These are phyloP conservation scores for Xylaria sp. DNA, from an alignment of 495 filamentous ascomycete species.

Conservation along the genomic window DNA sequence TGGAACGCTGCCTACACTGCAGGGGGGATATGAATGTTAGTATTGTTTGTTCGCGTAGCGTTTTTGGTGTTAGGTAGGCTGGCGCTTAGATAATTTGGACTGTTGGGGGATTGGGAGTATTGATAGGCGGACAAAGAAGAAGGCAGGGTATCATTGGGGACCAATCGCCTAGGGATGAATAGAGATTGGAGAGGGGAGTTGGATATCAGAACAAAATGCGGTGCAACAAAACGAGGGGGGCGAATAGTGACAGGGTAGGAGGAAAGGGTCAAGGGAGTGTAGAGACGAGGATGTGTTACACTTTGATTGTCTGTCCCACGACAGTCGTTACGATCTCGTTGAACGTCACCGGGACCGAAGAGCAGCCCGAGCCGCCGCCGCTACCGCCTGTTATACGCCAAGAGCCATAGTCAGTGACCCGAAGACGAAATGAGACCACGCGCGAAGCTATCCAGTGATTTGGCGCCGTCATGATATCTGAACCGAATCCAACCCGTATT, in stretches of 20 bases:
- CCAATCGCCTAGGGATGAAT: not conserved
- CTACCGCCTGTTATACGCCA: not conserved
- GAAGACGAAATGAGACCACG: not conserved
- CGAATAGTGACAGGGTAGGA: not conserved
- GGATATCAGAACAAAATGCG: not conserved
- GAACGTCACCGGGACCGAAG: conserved; percentile 18
- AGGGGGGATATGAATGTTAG: conserved; percentile 31
- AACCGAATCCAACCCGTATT: not conserved
- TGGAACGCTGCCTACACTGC: conserved; percentile 61
- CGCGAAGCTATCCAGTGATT: not conserved
- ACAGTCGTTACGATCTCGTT: conserved; percentile 21
- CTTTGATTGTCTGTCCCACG: conserved; percentile 22
- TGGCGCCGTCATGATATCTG: no score
- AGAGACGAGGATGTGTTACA: conserved; percentile 17
- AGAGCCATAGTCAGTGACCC: conserved; percentile 2
- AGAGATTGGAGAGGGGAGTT: not conserved
- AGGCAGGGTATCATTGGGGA: not conserved
- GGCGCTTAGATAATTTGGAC: not conserved
- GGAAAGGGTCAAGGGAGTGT: not conserved
- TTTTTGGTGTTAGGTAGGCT: not conserved
- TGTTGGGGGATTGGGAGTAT: no score
- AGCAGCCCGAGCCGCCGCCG: conserved; percentile 1
- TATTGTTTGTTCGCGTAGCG: not conserved
- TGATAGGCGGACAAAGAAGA: not conserved
- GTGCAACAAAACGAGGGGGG: not conserved